phyloP scores from a whole-genome alignment of 176 grass and related monocot genomes.

The Avena sativa region DNA sequence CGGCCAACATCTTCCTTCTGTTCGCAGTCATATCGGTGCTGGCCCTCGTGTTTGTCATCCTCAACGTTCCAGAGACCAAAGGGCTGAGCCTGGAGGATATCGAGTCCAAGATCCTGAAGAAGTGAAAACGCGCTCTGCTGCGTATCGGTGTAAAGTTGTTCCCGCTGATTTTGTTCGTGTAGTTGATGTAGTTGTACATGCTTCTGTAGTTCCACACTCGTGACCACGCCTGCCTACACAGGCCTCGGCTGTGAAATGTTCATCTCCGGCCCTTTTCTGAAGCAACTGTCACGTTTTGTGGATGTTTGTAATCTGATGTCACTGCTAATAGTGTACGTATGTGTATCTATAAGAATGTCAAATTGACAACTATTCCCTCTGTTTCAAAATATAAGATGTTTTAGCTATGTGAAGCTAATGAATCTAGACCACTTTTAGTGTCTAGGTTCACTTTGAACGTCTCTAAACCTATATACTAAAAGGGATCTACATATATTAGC shows the following conservation, averaged over 20 bases:
- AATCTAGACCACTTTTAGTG: no score
- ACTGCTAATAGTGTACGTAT: background rate
- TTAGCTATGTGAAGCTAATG: no score
- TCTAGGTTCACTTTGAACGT: no score
- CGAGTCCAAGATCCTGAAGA: slow-evolving; percentile 87
- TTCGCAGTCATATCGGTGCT: slow-evolving; percentile 87
- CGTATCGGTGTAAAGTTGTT: slow-evolving; percentile 25
- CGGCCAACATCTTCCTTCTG: slow-evolving; percentile 87
- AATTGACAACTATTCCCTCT: background rate
- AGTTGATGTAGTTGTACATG: slow-evolving; percentile 26
- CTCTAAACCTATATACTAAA: no score
- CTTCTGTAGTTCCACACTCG: slow-evolving; percentile 13
- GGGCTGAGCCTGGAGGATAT: slow-evolving; percentile 97
- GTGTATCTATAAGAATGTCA: background rate
- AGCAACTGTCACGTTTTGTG: background rate
- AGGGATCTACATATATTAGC: no score
- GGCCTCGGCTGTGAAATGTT: no score
- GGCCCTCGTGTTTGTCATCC: slow-evolving; percentile 72
- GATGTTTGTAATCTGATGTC: background rate
- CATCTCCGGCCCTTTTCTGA: background rate
- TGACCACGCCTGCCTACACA: no score
- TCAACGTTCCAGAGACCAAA: slow-evolving; percentile 92
- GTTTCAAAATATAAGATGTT: no score
- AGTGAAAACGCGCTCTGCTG: slow-evolving; percentile 39
- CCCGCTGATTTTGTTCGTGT: background rate